Percentiles rank a stretch among this genome's conserved stretches.
These are phyloP conservation scores for Botrytis paeoniae DNA, from an alignment of 2,329 filamentous ascomycete genomes.

Conservation along the genomic window DNA sequence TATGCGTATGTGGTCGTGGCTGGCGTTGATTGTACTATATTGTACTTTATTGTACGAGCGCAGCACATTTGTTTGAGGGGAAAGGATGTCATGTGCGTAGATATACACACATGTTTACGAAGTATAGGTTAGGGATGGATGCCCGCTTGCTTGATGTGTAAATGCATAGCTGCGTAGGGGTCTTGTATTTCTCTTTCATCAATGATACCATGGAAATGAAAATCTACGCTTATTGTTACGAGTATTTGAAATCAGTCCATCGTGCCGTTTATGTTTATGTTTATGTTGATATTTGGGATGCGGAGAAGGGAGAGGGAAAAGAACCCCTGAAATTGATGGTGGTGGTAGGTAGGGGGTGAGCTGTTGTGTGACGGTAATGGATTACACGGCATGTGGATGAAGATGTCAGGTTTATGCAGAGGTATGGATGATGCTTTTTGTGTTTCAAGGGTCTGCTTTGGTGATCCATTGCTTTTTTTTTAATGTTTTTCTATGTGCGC, in stretches of 20 bases:
- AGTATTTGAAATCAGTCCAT: neutral
- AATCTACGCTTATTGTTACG: neutral
- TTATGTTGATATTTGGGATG: neutral
- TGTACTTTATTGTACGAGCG: slow-evolving; percentile 1
- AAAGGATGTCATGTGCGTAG: neutral
- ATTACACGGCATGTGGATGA: neutral
- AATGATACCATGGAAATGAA: slow-evolving; percentile 13
- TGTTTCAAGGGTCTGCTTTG: neutral
- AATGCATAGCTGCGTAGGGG: slow-evolving; percentile 1
- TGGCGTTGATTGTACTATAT: slow-evolving; percentile 8
- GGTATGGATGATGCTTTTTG: neutral
- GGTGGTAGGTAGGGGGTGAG: neutral
- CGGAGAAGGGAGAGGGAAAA: neutral
- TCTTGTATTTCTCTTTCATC: neutral
- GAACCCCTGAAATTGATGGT: neutral
- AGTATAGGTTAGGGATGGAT: slow-evolving; percentile 5
- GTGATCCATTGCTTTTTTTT: neutral
- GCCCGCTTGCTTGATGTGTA: neutral
- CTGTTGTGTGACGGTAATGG: neutral
- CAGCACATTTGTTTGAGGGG: slow-evolving; percentile 1
- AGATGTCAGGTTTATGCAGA: neutral
- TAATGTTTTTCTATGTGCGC: neutral
- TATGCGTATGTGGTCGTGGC: slow-evolving; percentile 14
- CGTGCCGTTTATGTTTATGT: neutral
- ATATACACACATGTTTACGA: neutral